These are phyloP conservation scores for Lentinula boryana DNA, from an alignment of 768 basidiomycete species.

Conservation along the genomic window DNA sequence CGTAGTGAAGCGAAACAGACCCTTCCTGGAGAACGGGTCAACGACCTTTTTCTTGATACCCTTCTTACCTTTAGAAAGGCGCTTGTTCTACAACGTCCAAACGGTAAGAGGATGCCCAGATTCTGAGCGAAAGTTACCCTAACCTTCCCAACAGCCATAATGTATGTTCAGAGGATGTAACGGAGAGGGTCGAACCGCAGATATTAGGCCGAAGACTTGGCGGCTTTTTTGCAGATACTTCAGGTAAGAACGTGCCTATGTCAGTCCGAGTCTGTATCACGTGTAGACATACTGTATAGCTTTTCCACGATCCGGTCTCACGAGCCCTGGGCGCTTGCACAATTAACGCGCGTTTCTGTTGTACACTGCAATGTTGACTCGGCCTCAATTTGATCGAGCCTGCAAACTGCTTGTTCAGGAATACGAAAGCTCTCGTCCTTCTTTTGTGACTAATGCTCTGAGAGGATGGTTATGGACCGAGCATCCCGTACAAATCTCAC, in stretches of 20 bases:
- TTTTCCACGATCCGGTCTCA: not conserved
- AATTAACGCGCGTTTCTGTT: not conserved
- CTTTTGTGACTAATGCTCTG: constrained; percentile 11
- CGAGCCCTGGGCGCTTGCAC: not conserved
- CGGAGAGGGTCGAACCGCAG: constrained; percentile 34
- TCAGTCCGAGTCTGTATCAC: constrained; percentile 25
- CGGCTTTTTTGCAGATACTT: constrained; percentile 12
- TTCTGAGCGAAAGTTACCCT: constrained; percentile 15
- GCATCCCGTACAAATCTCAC: constrained; percentile 36
- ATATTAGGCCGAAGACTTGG: constrained; percentile 4
- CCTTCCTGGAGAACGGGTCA: constrained; percentile 99
- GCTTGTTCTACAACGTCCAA: constrained; percentile 71
- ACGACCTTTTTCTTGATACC: constrained; percentile 99
- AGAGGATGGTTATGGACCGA: constrained; percentile 60
- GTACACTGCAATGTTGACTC: constrained; percentile 37
- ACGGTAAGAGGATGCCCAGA: constrained; percentile 8
- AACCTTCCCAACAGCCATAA: constrained; percentile 90
- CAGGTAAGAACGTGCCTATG: constrained; percentile 34
- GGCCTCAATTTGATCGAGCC: constrained; percentile 52
- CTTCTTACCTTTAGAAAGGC: constrained; percentile 97
- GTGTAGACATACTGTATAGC: constrained; percentile 12
- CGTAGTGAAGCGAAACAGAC: constrained; percentile 31
- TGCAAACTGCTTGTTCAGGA: constrained; percentile 45
- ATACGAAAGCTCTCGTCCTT: constrained; percentile 6
- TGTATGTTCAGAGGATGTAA: constrained; percentile 32